These are phyloP conservation scores for Austropuccinia psidii DNA, from an alignment of 1,284 basidiomycete species.

Conservation along the genomic window DNA sequence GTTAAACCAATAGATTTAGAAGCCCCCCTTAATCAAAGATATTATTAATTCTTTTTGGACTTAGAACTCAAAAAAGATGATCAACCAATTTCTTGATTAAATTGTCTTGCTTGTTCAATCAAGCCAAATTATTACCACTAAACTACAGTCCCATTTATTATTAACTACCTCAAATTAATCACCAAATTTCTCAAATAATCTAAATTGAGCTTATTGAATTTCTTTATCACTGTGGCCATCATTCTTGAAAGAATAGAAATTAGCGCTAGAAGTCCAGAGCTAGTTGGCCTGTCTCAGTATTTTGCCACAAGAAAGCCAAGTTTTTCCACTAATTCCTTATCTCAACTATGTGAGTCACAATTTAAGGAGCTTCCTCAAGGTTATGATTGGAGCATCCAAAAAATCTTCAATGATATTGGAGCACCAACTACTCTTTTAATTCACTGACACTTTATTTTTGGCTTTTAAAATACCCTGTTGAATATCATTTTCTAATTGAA, in stretches of 20 bases:
- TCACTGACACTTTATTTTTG: too few relatives aligned
- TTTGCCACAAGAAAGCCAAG: background rate
- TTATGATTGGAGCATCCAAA: too few relatives aligned
- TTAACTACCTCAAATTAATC: too few relatives aligned
- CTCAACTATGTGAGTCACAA: too few relatives aligned
- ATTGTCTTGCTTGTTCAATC: background rate
- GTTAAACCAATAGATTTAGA: conserved; percentile 85
- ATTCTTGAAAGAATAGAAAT: background rate
- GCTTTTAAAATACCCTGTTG: too few relatives aligned
- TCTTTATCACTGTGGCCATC: background rate
- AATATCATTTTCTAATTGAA: too few relatives aligned
- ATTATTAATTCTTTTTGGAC: conserved; percentile 53
- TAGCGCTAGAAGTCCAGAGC: background rate
- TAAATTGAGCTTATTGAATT: background rate
- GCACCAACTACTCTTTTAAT: too few relatives aligned
- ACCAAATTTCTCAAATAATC: background rate
- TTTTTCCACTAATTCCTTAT: background rate
- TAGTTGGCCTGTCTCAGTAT: background rate
- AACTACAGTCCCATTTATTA: conserved; percentile 14
- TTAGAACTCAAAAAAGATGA: conserved; percentile 58
- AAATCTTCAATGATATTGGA: too few relatives aligned
- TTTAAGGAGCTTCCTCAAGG: too few relatives aligned
- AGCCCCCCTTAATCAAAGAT: conserved; percentile 49
- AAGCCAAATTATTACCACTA: background rate
- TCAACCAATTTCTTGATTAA: background rate